Conservation (phyloP, 108 stramenopile genomes). For the Parietichytrium sp. region DNA sequence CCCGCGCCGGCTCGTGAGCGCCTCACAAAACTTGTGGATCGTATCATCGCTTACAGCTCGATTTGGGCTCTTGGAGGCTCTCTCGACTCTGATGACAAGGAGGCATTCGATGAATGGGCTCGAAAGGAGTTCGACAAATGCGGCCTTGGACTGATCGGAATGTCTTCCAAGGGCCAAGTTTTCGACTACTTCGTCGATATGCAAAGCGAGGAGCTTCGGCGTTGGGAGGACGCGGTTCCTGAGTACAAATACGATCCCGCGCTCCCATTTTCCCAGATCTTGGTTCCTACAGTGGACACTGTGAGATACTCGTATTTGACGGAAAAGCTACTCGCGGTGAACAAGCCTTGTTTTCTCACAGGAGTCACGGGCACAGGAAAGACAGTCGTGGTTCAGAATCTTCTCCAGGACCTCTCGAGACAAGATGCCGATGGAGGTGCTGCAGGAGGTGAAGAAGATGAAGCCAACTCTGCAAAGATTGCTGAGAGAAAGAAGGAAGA, state of each 20-base stretch:
- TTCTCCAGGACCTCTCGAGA: background rate
- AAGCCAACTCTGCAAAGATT: background rate
- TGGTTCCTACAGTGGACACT: slow-evolving; percentile 64
- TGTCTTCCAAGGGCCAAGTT: slow-evolving; percentile 49
- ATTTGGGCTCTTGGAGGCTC: slow-evolving; percentile 33
- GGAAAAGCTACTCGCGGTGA: slow-evolving; percentile 47
- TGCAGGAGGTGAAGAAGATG: background rate
- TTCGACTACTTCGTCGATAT: slow-evolving; percentile 61
- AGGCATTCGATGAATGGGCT: background rate
- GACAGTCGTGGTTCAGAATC: slow-evolving; percentile 44
- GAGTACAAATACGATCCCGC: slow-evolving; percentile 57
- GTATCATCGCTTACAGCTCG: background rate
- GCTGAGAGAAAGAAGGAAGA: background rate
- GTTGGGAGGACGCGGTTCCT: slow-evolving; percentile 62
- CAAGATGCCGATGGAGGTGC: background rate
- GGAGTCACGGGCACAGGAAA: slow-evolving; percentile 67
- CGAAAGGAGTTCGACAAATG: slow-evolving; percentile 43
- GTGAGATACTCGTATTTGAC: slow-evolving; percentile 62
- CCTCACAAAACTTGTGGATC: slow-evolving; percentile 2
- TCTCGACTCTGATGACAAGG: background rate
- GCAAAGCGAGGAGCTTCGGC: slow-evolving; percentile 7
- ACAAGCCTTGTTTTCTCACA: slow-evolving; percentile 62
- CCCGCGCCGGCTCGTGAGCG: too few relatives aligned
- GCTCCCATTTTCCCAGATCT: slow-evolving; percentile 53
- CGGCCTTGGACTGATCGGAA: slow-evolving; percentile 24